Evolutionary conservation across 2,329 filamentous ascomycete genomes (phyloP), one percentile per base, ranked within the genome.

Genomic region (Thelonectria rubi): DNA sequence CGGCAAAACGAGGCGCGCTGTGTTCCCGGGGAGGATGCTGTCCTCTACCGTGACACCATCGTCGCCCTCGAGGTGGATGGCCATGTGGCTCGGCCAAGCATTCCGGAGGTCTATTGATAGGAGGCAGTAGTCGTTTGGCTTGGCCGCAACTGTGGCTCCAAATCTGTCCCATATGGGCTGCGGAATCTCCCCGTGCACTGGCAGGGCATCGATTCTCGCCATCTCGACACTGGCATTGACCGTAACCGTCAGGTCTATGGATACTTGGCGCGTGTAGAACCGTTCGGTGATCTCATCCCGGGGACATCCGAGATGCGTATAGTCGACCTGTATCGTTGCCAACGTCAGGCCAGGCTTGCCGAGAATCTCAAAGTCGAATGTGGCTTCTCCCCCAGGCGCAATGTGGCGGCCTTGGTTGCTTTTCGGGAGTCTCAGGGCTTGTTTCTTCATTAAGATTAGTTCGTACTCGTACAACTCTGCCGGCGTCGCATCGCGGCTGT

Each of bases 151-250:
- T 2, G 74, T 71, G 20, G 76, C 69, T 2, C 73, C 75, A 17
- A 81, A 72, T 3, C 79, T 79, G 54, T 77, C 72, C 87, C 91
- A 92, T 1, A 89, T 73, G 3, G 83, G 79, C 30, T 74, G 75
- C 1, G 90, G 89, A 54, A 95, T 86, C 50, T 86, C 82, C 11
- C 87, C 85, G 49, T 87, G 87, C 11, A 97, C 84, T 1, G 93
- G 89, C 34, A 95, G 77, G 17, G 96, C 83, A 71, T 97, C 94
- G 66, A 94, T 88, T 39, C 92, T 86, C 34, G 89, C 84, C 10
- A 97, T 81, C 72, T 97, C 93, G 24, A 97, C 84, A 71, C 93
- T 95, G 3, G 93, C 91, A 73, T 97, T 97, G 49, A 98, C 94
- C 5, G 94, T 97, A 15, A 97, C 86, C 0, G 90, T 92, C 59